Evolutionary conservation across 2,329 filamentous ascomycete genomes (phyloP).

Genomic region (Aspergillus calidoustus): DNA sequence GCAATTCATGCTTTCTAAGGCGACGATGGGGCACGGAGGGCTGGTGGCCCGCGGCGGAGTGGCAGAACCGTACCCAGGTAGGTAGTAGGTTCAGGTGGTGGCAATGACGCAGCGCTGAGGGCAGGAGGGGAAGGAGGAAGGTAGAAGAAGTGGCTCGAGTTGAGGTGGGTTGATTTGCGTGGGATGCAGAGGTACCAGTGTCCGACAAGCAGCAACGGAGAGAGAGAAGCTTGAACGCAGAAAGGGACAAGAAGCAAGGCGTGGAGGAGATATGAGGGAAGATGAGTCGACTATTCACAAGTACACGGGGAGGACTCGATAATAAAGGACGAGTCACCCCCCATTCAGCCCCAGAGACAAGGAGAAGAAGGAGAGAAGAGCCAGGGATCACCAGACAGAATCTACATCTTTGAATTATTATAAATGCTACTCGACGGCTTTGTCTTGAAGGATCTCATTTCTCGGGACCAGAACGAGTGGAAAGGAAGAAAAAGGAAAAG

Average conservation of each 20-base stretch:
- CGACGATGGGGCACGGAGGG: slow-evolving; percentile 6
- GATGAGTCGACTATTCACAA: neutral
- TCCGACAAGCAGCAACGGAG: slow-evolving; percentile 27
- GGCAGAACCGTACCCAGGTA: neutral
- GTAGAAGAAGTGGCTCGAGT: slow-evolving; percentile 10
- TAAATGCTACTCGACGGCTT: neutral
- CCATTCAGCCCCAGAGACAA: slow-evolving; percentile 6
- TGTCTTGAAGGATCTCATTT: slow-evolving; percentile 1
- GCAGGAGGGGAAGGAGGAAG: neutral
- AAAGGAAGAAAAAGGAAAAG: slow-evolving; percentile 4
- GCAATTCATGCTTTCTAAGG: slow-evolving; percentile 38
- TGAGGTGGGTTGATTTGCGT: neutral
- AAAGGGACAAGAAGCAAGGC: slow-evolving; percentile 6
- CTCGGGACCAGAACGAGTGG: neutral
- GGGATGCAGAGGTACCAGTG: slow-evolving; percentile 19
- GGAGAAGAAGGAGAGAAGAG: neutral
- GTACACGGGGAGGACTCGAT: slow-evolving; percentile 4
- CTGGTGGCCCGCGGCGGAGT: slow-evolving; percentile 4
- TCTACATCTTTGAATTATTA: slow-evolving; percentile 9
- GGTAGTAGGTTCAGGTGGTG: slow-evolving; percentile 13
- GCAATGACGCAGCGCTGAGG: slow-evolving; percentile 24
- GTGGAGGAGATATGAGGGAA: slow-evolving; percentile 2
- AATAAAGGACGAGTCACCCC: slow-evolving; percentile 4
- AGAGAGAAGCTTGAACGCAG: slow-evolving; percentile 10
- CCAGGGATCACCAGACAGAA: neutral